Base-by-base conservation (phyloP, 495 filamentous ascomycete species). In the Aspergillus haitiensis region DNA sequence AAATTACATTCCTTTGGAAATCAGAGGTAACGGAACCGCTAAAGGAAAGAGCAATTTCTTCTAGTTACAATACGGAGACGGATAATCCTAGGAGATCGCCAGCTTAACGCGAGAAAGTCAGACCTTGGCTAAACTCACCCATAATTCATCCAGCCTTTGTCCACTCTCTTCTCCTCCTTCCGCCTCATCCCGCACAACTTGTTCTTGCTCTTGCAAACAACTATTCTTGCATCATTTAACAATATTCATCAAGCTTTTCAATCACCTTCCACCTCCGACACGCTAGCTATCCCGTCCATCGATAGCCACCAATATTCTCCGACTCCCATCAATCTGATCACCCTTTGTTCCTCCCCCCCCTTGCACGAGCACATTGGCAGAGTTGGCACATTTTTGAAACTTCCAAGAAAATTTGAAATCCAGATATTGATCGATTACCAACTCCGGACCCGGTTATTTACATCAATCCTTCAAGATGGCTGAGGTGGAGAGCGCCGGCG, bases 401-500 rank as follows among this genome's bases (percentile, higher is more conserved):
- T 27, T 3, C 21, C 21, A 27, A 27, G 21, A 27, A 27, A 27
- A 27, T 27, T 27, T 27, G 21, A 27, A 27, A 27, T 13, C n/a
- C 37, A 11, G 2, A n/a, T 27, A 35, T 27, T 6, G 1, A 56
- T 52, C 6, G 45, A 44, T n/a, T 33, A 6, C 44, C 4, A 44
- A 46, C 15, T 32, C 12, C 33, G 27, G 36, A n/a, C 18, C 31
- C 13, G 12, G 27, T 37, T 35, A 27, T 18, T n/a, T 36, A 36
- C 5, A 18, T 32, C 34, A 35, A 45, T 53, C 45, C 27, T 54
- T 40, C 65, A 67, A 60, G 10, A 78, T 78, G 75, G 68, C 75
- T 27, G 77, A 79, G 11, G 67, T 72, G 62, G 78, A 80, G 44
- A 65, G 64, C 50, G 64, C 65, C 56, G 67, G 73, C 55, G 72